Base-by-base conservation (phyloP, 768 basidiomycete genomes). In the Dictyophora rubrovolvata region DNA sequence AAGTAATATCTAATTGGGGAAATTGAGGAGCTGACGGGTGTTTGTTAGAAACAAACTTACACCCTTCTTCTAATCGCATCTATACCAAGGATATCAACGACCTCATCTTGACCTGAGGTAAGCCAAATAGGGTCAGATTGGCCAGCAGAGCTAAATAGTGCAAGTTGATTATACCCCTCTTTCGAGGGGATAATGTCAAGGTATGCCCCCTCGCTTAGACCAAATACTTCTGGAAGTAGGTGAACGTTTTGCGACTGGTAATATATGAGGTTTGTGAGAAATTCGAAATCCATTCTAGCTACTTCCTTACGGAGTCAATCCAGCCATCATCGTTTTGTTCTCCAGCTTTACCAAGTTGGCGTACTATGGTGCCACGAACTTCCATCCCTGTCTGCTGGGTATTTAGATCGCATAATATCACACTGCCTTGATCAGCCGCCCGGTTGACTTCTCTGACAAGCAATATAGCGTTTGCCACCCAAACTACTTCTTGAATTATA, bases 281-380 rank as follows among this genome's bases (percentile, higher is more conserved):
- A 8, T 14, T 11, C 12, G 5, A 12, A 20, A 23, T 60, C 22
- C 2, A n/a, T 23, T 11, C 23, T 52, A 55, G 33, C 75, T 14
- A 12, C 11, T n/a, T 42, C 11, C 86, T 61, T 63, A 91, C 93
- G 61, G 81, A 74, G 54, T 97, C 90, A 62, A 97, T 92, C 96
- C 96, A 99, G 1, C 96, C 96, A 37, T 83, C 83, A 66, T 96
- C 95, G 0, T 84, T 87, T 66, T 95, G 79, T 65, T 93, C 94
- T 6, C 91, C 95, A 36, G 84, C 68, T 67, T 82, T 79, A 4
- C 93, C 95, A 10, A 95, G 75, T 61, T 76, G 85, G 59, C 95
- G 75, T 8, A 92, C 87, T 14, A 91, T 82, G 37, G 63, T 64
- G 0, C 76, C 76, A 46, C 35, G 46, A 11, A 49, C 35, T 5